Evolutionary conservation across 75 land plant genomes (phyloP).

Genomic region (Ceratopteris richardii): DNA sequence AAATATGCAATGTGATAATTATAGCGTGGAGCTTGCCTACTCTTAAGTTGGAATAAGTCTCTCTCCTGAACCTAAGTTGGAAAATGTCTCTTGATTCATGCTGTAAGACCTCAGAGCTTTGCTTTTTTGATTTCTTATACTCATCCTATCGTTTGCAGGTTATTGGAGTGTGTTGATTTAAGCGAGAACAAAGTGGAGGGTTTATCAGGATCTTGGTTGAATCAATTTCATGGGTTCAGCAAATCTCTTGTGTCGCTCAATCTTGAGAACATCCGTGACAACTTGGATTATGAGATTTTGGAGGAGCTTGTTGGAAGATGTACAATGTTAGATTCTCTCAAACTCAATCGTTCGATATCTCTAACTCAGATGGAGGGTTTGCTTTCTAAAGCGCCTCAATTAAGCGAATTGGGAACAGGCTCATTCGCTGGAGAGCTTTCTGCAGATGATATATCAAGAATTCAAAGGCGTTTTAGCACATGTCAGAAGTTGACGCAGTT

Average conservation of each 20-base stretch:
- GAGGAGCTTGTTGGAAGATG: slow-evolving; percentile 58
- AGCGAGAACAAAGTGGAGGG: neutral
- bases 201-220: slow-evolving; percentile 38
- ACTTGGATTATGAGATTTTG: slow-evolving; percentile 35
- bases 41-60: too few species aligned
- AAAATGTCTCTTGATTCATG: too few species aligned
- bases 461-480: slow-evolving; percentile 31
- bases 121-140: too few species aligned
- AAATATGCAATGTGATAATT: too few species aligned
- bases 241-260: slow-evolving; percentile 45
- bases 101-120: too few species aligned
- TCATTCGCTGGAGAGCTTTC: slow-evolving; percentile 27
- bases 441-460: slow-evolving; percentile 17
- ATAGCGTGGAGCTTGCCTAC: too few species aligned
- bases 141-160: too few species aligned
- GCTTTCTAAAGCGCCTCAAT: slow-evolving; percentile 43
- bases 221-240: slow-evolving; percentile 43
- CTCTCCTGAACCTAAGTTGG: too few species aligned
- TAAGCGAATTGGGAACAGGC: slow-evolving; percentile 77
- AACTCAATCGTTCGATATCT: slow-evolving; percentile 32
- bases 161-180: too few species aligned
- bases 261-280: slow-evolving; percentile 37
- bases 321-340: slow-evolving; percentile 39
- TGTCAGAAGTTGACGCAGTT: slow-evolving; percentile 40
- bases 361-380: slow-evolving; percentile 45